Evolutionary conservation across 2,329 filamentous ascomycete genomes (phyloP).

Genomic region (Sclerotinia nivalis): DNA sequence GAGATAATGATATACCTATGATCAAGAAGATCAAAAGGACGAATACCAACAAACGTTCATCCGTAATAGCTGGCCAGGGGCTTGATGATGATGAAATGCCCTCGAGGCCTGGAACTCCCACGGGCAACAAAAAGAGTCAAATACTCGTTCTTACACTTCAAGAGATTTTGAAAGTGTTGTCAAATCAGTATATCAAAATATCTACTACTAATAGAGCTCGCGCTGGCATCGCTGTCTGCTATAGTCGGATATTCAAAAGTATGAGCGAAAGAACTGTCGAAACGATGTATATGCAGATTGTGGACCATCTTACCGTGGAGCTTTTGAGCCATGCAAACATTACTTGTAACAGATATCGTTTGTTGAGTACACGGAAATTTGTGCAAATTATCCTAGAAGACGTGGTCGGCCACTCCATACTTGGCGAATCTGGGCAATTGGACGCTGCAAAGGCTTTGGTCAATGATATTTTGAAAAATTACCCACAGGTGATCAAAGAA

Average conservation of each 20-base stretch:
- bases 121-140: slow-evolving; percentile 68
- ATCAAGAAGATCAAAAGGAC: slow-evolving; percentile 71
- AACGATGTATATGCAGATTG: slow-evolving; percentile 76
- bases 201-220: slow-evolving; percentile 79
- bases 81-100: slow-evolving; percentile 70
- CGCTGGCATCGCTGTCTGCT: slow-evolving; percentile 83
- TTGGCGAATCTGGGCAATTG: slow-evolving; percentile 87
- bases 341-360: slow-evolving; percentile 80
- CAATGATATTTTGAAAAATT: slow-evolving; percentile 90
- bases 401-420: slow-evolving; percentile 74
- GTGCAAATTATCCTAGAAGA: slow-evolving; percentile 82
- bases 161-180: slow-evolving; percentile 78
- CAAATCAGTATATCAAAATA: slow-evolving; percentile 74
- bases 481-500: slow-evolving; percentile 85
- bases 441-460: slow-evolving; percentile 78
- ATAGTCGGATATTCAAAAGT: slow-evolving; percentile 75
- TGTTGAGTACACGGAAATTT: slow-evolving; percentile 81
- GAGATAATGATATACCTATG: slow-evolving; percentile 55
- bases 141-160: slow-evolving; percentile 72
- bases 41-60: slow-evolving; percentile 52
- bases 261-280: slow-evolving; percentile 84
- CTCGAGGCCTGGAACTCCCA: slow-evolving; percentile 68
- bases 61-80: slow-evolving; percentile 45
- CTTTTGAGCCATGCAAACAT: slow-evolving; percentile 75
- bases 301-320: slow-evolving; percentile 78